These are phyloP conservation scores for Blastobotrys aristatus DNA, from an alignment of 1,139 yeast species.

Conservation along the genomic window DNA sequence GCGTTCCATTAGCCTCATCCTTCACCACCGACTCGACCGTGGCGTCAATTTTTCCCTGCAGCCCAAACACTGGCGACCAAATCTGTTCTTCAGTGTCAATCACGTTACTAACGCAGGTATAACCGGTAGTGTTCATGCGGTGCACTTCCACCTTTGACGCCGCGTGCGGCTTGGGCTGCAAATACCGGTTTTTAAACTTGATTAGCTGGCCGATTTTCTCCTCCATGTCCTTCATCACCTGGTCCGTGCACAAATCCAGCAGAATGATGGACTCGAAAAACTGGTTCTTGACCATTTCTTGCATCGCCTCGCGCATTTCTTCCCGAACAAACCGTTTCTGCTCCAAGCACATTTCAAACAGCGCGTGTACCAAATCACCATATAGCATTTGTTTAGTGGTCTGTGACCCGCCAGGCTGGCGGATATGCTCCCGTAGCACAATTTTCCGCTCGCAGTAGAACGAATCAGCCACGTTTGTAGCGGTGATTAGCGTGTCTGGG, in stretches of 20 bases:
- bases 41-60: slow-evolving; percentile 89
- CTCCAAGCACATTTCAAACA: slow-evolving; percentile 65
- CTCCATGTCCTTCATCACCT: slow-evolving; percentile 44
- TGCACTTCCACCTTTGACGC: slow-evolving; percentile 26
- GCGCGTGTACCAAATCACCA: slow-evolving; percentile 74
- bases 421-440: slow-evolving; percentile 52
- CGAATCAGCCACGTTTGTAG: slow-evolving; percentile 77
- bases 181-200: slow-evolving; percentile 56
- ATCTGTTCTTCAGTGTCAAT: slow-evolving; percentile 86
- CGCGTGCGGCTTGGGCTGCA: slow-evolving; percentile 28
- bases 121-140: slow-evolving; percentile 18
- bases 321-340: slow-evolving; percentile 41
- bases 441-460: slow-evolving; percentile 68
- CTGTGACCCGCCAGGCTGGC: slow-evolving; percentile 37
- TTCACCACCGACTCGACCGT: slow-evolving; percentile 52
- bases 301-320: slow-evolving; percentile 44
- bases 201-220: slow-evolving; percentile 55
- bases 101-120: slow-evolving; percentile 50
- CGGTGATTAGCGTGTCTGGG: slow-evolving; percentile 78
- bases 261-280: slow-evolving; percentile 52
- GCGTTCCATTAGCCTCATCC: slow-evolving; percentile 18
- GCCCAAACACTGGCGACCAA: slow-evolving; percentile 86
- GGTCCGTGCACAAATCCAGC: slow-evolving; percentile 47
- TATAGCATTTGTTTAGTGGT: slow-evolving; percentile 55
- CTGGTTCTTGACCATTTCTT: slow-evolving; percentile 39